Percentiles rank a stretch among this genome's conserved stretches.
Evolutionary conservation across 768 basidiomycete genomes (phyloP).

Genomic region (Peribolospora baueri): DNA sequence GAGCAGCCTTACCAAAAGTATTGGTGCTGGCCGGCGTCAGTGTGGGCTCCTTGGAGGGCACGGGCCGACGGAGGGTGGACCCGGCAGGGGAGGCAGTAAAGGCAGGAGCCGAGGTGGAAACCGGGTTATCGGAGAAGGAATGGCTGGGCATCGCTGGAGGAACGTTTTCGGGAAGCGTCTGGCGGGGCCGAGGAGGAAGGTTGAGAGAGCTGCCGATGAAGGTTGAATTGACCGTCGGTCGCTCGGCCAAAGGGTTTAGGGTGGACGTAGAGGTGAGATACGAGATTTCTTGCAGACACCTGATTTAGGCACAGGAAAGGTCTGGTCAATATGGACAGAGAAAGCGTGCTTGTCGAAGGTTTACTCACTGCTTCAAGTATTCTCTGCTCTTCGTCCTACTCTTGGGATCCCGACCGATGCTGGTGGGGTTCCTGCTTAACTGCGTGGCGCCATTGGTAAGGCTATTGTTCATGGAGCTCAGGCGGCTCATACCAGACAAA

Average conservation of each 20-base stretch:
- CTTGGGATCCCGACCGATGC: constrained; percentile 78
- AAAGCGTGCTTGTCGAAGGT: constrained; percentile 5
- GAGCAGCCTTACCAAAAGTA: too few species aligned
- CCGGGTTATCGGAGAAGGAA: too few species aligned
- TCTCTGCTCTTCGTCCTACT: constrained; percentile 76
- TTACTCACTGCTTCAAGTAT: constrained; percentile 76
- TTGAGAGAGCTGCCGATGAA: not conserved
- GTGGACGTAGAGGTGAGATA: constrained; percentile 93
- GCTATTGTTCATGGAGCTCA: too few species aligned
- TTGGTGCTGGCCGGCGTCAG: too few species aligned
- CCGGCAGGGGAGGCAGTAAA: too few species aligned
- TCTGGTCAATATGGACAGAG: not conserved
- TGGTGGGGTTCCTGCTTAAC: constrained; percentile 18
- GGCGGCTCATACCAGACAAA: too few species aligned
- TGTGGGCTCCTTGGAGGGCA: too few species aligned
- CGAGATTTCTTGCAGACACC: constrained; percentile 91
- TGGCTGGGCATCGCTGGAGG: too few species aligned
- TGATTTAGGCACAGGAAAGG: constrained; percentile 14
- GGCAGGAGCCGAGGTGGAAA: too few species aligned
- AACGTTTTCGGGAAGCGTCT: too few species aligned
- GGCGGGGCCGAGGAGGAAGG: not conserved
- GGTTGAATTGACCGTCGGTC: constrained; percentile 25
- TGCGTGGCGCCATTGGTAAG: too few species aligned
- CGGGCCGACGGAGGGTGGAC: too few species aligned
- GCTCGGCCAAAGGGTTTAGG: constrained; percentile 82